Conservation (phyloP, 2,329 filamentous ascomycete species). For the Fusarium sp. region DNA sequence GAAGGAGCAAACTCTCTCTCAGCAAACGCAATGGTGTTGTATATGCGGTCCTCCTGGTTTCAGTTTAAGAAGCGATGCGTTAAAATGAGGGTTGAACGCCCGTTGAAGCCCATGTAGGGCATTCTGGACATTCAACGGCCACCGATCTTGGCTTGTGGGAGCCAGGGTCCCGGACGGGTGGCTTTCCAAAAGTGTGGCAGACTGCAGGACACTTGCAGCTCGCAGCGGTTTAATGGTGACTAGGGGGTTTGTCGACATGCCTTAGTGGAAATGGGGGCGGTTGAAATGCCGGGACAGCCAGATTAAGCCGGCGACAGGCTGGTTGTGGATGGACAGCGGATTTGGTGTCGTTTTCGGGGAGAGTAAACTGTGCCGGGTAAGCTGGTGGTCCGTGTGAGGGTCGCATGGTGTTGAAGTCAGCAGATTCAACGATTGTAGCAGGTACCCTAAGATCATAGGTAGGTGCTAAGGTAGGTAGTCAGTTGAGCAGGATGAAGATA, state of each 20-base stretch:
- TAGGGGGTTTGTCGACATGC: conserved; percentile 18
- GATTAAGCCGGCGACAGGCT: conserved; percentile 35
- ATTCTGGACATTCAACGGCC: conserved; percentile 27
- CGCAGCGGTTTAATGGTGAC: conserved; percentile 25
- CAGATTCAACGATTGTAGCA: conserved; percentile 33
- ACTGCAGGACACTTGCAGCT: conserved; percentile 25
- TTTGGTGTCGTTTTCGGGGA: conserved; percentile 4
- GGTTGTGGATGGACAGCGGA: conserved; percentile 1
- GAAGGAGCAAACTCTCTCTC: conserved; percentile 22
- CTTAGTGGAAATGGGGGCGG: conserved; percentile 13
- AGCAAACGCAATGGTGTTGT: conserved; percentile 8
- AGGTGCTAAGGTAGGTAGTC: background rate
- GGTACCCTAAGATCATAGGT: conserved; percentile 1
- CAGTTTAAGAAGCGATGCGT: conserved; percentile 29
- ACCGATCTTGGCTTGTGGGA: conserved; percentile 28
- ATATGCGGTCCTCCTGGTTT: conserved; percentile 13
- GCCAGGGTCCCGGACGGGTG: conserved; percentile 20
- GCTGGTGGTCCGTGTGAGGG: conserved; percentile 17
- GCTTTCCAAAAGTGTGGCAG: conserved; percentile 28
- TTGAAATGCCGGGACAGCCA: conserved; percentile 34
- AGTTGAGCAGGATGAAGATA: background rate
- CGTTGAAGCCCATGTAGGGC: conserved; percentile 24
- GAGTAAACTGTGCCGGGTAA: conserved; percentile 22
- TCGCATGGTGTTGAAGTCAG: conserved; percentile 42
- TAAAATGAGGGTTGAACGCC: conserved; percentile 21